These are phyloP conservation scores for Aspergillus pseudotamarii DNA, from an alignment of 2,329 filamentous ascomycete genomes.

Conservation along the genomic window DNA sequence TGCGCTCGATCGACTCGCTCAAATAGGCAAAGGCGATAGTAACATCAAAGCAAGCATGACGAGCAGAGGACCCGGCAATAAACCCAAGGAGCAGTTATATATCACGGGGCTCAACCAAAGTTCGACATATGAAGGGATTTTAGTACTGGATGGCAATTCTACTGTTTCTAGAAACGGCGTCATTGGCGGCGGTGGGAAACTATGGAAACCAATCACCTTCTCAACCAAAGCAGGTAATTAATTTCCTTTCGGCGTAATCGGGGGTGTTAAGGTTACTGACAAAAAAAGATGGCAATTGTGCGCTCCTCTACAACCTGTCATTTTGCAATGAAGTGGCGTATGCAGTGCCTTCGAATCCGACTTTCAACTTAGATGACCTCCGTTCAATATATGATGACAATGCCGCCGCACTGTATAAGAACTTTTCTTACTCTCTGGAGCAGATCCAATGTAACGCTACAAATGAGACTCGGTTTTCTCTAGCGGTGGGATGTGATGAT, in stretches of 20 bases:
- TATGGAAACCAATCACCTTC: conserved; percentile 75
- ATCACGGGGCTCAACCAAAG: conserved; percentile 73
- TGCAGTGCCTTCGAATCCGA: conserved; percentile 81
- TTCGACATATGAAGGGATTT: conserved; percentile 70
- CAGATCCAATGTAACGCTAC: conserved; percentile 84
- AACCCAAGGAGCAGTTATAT: conserved; percentile 87
- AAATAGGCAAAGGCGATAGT: conserved; percentile 64
- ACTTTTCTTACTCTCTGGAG: conserved; percentile 79
- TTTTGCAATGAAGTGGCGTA: conserved; percentile 91
- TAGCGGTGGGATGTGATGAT: conserved; percentile 73
- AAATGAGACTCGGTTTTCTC: conserved; percentile 74
- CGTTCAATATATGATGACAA: conserved; percentile 76
- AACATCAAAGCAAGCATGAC: conserved; percentile 68
- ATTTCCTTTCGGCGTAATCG: neutral
- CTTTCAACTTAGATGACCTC: conserved; percentile 63
- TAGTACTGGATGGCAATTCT: conserved; percentile 65
- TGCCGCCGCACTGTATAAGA: conserved; percentile 68
- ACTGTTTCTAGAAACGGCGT: conserved; percentile 57
- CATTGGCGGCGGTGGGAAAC: conserved; percentile 72
- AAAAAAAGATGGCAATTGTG: conserved; percentile 73
- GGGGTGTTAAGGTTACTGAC: neutral
- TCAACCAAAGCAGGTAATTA: conserved; percentile 72
- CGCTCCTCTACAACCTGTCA: conserved; percentile 79
- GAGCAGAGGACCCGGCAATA: conserved; percentile 63
- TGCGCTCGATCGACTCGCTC: conserved; percentile 69